Percentiles rank a stretch among this genome's conserved stretches.
phyloP scores from a whole-genome alignment of 345 rosid genomes.

The Bretschneidera sinensis region DNA sequence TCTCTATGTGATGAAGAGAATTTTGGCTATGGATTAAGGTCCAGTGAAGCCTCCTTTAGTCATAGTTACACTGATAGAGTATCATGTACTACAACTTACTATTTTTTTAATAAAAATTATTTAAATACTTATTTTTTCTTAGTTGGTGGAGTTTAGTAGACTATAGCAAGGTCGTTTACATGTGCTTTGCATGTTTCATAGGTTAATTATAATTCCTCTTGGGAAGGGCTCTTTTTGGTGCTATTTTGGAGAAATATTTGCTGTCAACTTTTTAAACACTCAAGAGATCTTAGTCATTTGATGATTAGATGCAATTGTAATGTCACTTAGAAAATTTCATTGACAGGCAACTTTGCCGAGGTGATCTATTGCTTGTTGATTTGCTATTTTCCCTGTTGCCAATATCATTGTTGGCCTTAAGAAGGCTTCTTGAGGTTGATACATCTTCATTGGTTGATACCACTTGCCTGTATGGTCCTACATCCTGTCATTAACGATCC shows the following conservation, averaged over 20 bases:
- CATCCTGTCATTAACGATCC: slow-evolving; percentile 23
- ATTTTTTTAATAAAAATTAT: no score
- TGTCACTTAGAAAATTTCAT: no score
- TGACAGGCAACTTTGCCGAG: slow-evolving; percentile 43
- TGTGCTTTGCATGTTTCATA: neutral
- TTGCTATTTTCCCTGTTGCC: slow-evolving; percentile 58
- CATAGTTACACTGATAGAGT: slow-evolving; percentile 43
- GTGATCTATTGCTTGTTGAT: slow-evolving; percentile 30
- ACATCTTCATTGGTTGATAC: slow-evolving; percentile 2
- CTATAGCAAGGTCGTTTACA: neutral
- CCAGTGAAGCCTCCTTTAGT: slow-evolving; percentile 35
- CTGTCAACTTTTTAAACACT: neutral
- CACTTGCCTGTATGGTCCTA: slow-evolving; percentile 1
- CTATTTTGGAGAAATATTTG: neutral
- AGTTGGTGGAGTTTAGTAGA: no score
- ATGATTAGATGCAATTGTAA: no score
- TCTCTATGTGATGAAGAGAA: slow-evolving; percentile 32
- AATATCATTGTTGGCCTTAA: slow-evolving; percentile 16
- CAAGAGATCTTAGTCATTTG: neutral
- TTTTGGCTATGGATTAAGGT: slow-evolving; percentile 23
- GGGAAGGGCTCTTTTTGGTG: neutral
- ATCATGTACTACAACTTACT: slow-evolving; percentile 5
- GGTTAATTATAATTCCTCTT: neutral
- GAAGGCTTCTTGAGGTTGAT: slow-evolving; percentile 14
- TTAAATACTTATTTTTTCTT: no score